These are phyloP conservation scores for Chytridium lagenaria DNA, from an alignment of 371 early-diverging fungal genomes.

Conservation along the genomic window DNA sequence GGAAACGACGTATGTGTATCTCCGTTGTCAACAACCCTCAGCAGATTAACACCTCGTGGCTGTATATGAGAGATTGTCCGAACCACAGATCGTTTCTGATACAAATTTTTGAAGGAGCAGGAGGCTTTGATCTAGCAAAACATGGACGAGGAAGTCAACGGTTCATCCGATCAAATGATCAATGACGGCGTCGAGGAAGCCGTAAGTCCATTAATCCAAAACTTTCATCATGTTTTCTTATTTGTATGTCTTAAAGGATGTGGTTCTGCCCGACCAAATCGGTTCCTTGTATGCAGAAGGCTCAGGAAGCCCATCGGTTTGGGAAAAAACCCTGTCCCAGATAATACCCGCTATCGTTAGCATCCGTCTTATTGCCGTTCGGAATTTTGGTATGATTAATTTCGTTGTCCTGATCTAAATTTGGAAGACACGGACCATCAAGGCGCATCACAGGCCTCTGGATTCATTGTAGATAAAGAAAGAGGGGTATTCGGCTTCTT, in stretches of 20 bases:
- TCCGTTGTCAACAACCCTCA: no score
- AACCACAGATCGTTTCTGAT: no score
- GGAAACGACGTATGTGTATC: no score
- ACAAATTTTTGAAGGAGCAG: no score
- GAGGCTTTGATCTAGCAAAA: no score
- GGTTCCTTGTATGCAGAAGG: slow-evolving; percentile 6
- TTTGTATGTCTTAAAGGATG: background rate
- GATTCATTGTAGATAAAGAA: slow-evolving; percentile 52
- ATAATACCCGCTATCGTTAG: slow-evolving; percentile 51
- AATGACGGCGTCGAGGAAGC: background rate
- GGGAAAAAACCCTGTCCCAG: slow-evolving; percentile 49
- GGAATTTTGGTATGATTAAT: slow-evolving; percentile 42
- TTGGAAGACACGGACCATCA: slow-evolving; percentile 49
- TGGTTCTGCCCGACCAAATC: slow-evolving; percentile 1
- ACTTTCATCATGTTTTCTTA: background rate
- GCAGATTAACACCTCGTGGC: no score
- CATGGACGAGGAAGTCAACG: background rate
- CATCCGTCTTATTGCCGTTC: slow-evolving; percentile 47
- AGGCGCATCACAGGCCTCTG: slow-evolving; percentile 49
- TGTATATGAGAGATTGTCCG: no score
- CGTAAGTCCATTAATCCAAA: background rate
- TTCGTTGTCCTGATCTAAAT: background rate
- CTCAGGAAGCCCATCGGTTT: slow-evolving; percentile 18
- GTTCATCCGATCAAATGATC: background rate
- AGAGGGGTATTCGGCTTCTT: slow-evolving; percentile 27